Conservation (phyloP, 2,329 filamentous ascomycete species). For the Huntiella bhutanensis region DNA sequence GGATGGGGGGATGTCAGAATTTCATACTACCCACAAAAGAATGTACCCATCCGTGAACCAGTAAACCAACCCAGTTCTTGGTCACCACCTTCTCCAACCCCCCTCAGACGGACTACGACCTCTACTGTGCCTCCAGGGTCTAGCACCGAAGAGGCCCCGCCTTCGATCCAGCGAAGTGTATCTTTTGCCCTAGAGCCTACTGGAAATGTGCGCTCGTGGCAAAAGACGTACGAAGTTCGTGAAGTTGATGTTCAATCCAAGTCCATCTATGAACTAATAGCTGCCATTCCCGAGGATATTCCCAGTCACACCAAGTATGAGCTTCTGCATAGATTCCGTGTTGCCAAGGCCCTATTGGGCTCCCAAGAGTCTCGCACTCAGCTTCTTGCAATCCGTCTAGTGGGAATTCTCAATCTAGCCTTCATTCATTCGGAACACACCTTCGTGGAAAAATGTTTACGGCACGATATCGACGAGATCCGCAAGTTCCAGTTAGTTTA, state of each 20-base stretch:
- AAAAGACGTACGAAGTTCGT: conserved; percentile 46
- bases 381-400: conserved; percentile 59
- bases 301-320: conserved; percentile 64
- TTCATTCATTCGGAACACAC: conserved; percentile 68
- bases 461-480: conserved; percentile 76
- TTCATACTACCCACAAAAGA: conserved; percentile 48
- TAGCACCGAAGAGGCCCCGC: conserved; percentile 26
- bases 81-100: conserved; percentile 24
- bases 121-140: too few relatives aligned
- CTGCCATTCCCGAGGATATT: conserved; percentile 40
- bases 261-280: conserved; percentile 37
- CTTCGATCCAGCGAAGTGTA: conserved; percentile 26
- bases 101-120: conserved; percentile 28
- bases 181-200: conserved; percentile 14
- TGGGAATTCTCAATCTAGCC: conserved; percentile 78
- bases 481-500: conserved; percentile 76
- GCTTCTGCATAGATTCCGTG: conserved; percentile 61
- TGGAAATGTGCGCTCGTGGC: conserved; percentile 22
- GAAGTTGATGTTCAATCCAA: conserved; percentile 25
- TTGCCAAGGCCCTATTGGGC: conserved; percentile 58
- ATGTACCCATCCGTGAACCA: not conserved
- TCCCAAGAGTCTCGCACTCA: conserved; percentile 50
- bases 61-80: not conserved
- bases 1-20: conserved; percentile 68
- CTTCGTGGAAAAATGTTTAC: conserved; percentile 74